Evolutionary conservation across 1,284 basidiomycete genomes (phyloP).

Genomic region (Boletellus deceptivus): DNA sequence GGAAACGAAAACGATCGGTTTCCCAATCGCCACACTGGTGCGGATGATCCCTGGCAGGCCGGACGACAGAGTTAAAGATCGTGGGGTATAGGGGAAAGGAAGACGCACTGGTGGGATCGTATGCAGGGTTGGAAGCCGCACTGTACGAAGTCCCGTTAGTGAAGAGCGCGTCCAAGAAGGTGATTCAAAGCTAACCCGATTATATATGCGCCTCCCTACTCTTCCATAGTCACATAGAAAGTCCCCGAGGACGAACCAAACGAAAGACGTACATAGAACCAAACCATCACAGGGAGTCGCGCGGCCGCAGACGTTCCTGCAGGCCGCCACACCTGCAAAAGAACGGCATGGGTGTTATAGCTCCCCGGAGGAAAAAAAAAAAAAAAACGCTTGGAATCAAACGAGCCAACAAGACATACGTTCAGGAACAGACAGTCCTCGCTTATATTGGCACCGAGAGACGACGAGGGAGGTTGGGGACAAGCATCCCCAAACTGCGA

Average conservation of each 20-base stretch:
- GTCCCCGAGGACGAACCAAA: neutral
- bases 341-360: neutral
- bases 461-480: slow-evolving; percentile 44
- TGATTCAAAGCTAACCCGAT: slow-evolving; percentile 4
- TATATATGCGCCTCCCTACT: slow-evolving; percentile 20
- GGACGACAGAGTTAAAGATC: neutral
- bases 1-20: slow-evolving; percentile 22
- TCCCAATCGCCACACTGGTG: slow-evolving; percentile 8
- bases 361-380: no score
- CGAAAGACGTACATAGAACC: slow-evolving; percentile 20
- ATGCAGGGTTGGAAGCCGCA: slow-evolving; percentile 16
- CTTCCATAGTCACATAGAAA: neutral
- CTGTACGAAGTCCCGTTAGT: slow-evolving; percentile 3
- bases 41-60: slow-evolving; percentile 14
- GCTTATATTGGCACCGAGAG: slow-evolving; percentile 45
- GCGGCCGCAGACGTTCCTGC: slow-evolving; percentile 4
- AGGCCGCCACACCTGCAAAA: slow-evolving; percentile 20
- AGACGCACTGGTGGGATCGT: slow-evolving; percentile 14
- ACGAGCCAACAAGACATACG: slow-evolving; percentile 3
- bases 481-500: slow-evolving; percentile 56
- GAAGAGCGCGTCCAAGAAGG: neutral
- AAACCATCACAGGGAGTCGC: slow-evolving; percentile 21
- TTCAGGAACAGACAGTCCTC: slow-evolving; percentile 51
- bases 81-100: neutral
- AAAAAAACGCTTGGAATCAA: neutral